Base-by-base conservation (phyloP, 2,329 filamentous ascomycete genomes). In the Pestalotiopsis sp. region DNA sequence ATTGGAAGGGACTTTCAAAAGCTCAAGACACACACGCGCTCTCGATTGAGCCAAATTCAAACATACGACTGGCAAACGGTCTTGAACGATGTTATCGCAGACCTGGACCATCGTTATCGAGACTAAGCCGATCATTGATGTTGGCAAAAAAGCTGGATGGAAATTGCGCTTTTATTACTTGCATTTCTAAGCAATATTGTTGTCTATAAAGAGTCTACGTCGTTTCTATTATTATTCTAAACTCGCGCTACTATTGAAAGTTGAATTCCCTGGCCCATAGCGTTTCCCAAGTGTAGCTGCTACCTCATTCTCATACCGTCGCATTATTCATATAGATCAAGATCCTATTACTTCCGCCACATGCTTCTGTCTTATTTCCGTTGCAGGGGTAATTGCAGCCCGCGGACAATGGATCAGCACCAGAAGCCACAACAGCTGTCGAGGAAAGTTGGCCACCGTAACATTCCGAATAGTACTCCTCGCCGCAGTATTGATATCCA, bases 401-500 rank as follows among this genome's bases (percentile, higher is more conserved):
- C 13, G 57, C 57, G 4, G 57, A 59, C 57, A 59, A 27, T 13
- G 57, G 57, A 17, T 59, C 57, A 17, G 57, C 12, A 59, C 57
- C 57, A 12, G 57, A 59, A 27, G 57, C 57, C 57, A 59, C 57
- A 2, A 23, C 23, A 17, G 57, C 57, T 9, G 57, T 11, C 9
- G 57, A 59, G 13, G 57, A 59, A 23, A 59, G 57, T 4, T 27
- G 20, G 23, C 57, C 57, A 23, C 57, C 57, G 27, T 59, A 59
- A 23, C 57, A 59, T 23, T 59, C 57, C 6, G 57, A 59, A 25
- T 59, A 59, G 57, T 59, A 59, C 27, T 59, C 57, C 23, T 59
- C 57, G 57, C 57, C 57, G 20, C 57, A 59, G 57, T 59, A 59
- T 6, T 14, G 20, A 20, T 59, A 59, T 4, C 57, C 57, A 5